Percentiles rank a stretch among this genome's conserved stretches.
Evolutionary conservation across 768 basidiomycete genomes (phyloP).

Genomic region (Psilocybe cyanescens): DNA sequence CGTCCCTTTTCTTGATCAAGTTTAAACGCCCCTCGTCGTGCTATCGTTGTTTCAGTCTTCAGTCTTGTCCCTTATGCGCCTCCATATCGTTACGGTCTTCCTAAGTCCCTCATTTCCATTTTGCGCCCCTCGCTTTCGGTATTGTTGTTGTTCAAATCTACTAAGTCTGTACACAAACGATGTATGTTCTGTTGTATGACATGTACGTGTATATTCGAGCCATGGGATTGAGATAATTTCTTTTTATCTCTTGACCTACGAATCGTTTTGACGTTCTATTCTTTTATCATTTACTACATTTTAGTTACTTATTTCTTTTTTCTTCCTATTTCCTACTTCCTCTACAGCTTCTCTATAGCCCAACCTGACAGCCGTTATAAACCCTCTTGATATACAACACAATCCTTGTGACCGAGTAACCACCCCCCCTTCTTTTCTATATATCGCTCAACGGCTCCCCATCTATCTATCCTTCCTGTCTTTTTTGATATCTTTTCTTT

Average conservation of each 20-base stretch:
- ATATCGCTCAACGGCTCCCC: neutral
- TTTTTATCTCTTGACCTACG: neutral
- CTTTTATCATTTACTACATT: constrained; percentile 4
- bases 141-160: constrained; percentile 25
- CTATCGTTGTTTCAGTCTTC: constrained; percentile 20
- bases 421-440: neutral
- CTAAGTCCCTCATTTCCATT: constrained; percentile 10
- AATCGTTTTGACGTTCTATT: constrained; percentile 3
- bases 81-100: constrained; percentile 14
- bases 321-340: neutral
- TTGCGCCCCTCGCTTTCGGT: constrained; percentile 26
- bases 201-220: constrained; percentile 20
- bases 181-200: constrained; percentile 27
- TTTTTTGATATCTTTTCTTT: neutral
- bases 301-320: constrained; percentile 9
- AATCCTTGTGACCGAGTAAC: neutral
- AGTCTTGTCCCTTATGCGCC: constrained; percentile 5
- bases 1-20: constrained; percentile 17
- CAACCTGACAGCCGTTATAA: neutral
- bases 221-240: constrained; percentile 1
- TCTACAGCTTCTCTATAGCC: too few relatives aligned
- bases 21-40: constrained; percentile 19
- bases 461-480: neutral
- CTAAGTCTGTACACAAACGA: constrained; percentile 26
- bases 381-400: neutral